phyloP scores from a whole-genome alignment of 176 grass and related monocot genomes.

The Ensete ventricosum region DNA sequence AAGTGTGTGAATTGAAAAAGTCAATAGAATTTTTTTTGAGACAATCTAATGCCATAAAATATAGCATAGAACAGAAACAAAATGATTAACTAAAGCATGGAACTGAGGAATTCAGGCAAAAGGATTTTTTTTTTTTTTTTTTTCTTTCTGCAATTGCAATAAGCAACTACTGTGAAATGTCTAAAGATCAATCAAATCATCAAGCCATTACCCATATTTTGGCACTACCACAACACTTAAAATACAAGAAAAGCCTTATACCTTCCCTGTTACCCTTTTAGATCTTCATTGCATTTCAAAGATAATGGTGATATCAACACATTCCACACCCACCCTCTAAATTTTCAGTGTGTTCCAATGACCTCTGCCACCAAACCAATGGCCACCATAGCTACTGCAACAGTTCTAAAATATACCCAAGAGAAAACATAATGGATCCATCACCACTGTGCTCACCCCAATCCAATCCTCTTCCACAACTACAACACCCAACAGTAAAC shows the following conservation, averaged over 20 bases:
- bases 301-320: neutral
- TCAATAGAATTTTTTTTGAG: neutral
- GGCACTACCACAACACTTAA: neutral
- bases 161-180: neutral
- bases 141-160: too few species aligned
- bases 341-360: neutral
- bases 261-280: neutral
- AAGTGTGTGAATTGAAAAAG: neutral
- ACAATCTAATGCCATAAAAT: neutral
- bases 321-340: neutral
- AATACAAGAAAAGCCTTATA: neutral
- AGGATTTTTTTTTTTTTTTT: too few species aligned
- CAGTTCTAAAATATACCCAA: too few species aligned
- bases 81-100: too few species aligned
- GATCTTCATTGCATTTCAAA: neutral
- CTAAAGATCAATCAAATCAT: neutral
- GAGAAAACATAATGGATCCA: too few species aligned
- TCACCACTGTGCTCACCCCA: neutral
- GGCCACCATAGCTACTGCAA: too few species aligned
- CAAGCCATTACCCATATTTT: neutral
- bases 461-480: neutral
- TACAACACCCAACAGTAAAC: neutral
- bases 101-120: too few species aligned
- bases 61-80: too few species aligned
- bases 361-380: too few species aligned